Conservation (phyloP, 148 eudicot species). For the Suaeda aralocaspica region DNA sequence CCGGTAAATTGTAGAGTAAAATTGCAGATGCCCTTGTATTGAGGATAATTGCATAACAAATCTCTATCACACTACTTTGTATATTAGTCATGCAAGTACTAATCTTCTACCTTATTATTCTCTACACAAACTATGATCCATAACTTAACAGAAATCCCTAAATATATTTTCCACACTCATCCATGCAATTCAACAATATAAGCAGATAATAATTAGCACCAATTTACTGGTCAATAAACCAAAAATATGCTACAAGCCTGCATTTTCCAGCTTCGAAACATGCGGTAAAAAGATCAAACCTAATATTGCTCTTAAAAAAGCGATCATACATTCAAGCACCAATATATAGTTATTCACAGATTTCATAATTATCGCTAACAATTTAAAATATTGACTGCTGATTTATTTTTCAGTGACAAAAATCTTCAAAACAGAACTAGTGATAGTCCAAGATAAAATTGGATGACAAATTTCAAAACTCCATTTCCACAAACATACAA, state of each 20-base stretch:
- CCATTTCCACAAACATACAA: neutral
- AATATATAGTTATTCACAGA: neutral
- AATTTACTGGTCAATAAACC: neutral
- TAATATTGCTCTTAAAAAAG: neutral
- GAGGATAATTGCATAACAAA: neutral
- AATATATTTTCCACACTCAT: too few relatives aligned
- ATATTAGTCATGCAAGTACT: neutral
- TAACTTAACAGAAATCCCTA: too few relatives aligned
- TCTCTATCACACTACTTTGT: neutral
- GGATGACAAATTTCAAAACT: neutral
- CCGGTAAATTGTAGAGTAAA: too few relatives aligned
- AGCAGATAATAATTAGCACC: conserved; percentile 12
- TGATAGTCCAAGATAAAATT: neutral
- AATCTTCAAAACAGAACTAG: neutral
- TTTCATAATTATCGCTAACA: neutral
- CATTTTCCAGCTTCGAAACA: too few relatives aligned
- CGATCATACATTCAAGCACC: neutral
- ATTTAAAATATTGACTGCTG: neutral
- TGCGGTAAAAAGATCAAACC: neutral
- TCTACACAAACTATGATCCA: too few relatives aligned
- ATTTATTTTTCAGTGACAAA: neutral
- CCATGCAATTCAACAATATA: neutral
- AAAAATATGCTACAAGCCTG: neutral
- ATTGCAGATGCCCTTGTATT: neutral
- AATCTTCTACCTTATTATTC: too few relatives aligned